These are phyloP conservation scores for Nannochloropsis oceanica DNA, from an alignment of 108 stramenopile species.

Conservation along the genomic window DNA sequence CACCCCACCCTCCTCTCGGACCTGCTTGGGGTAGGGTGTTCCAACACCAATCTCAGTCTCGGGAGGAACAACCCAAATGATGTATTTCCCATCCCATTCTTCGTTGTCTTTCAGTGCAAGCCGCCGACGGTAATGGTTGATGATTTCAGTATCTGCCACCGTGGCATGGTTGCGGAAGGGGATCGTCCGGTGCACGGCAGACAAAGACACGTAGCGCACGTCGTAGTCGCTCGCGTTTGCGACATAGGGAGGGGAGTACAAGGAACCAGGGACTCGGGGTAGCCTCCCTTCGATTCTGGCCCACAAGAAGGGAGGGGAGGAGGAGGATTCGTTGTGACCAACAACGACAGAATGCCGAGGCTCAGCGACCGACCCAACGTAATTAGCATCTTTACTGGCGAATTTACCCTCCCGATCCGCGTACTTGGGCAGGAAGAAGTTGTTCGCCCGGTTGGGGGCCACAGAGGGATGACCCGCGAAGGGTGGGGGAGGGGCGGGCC, in stretches of 20 bases:
- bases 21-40: neutral
- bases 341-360: neutral
- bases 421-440: neutral
- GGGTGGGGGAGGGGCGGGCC: neutral
- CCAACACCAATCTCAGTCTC: neutral
- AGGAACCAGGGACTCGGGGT: neutral
- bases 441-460: neutral
- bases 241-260: neutral
- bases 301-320: neutral
- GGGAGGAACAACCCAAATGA: neutral
- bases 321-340: neutral
- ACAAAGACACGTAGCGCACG: neutral
- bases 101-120: neutral
- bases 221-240: neutral
- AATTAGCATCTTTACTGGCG: neutral
- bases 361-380: neutral
- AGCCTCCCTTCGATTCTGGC: neutral
- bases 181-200: neutral
- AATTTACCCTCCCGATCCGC: neutral
- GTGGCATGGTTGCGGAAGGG: neutral
- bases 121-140: neutral
- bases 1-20: neutral
- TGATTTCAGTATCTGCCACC: neutral
- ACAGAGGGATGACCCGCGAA: neutral
- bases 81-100: neutral